Evolutionary conservation across 2,329 filamentous ascomycete species (phyloP).

Genomic region (Cordyceps tenuipes): DNA sequence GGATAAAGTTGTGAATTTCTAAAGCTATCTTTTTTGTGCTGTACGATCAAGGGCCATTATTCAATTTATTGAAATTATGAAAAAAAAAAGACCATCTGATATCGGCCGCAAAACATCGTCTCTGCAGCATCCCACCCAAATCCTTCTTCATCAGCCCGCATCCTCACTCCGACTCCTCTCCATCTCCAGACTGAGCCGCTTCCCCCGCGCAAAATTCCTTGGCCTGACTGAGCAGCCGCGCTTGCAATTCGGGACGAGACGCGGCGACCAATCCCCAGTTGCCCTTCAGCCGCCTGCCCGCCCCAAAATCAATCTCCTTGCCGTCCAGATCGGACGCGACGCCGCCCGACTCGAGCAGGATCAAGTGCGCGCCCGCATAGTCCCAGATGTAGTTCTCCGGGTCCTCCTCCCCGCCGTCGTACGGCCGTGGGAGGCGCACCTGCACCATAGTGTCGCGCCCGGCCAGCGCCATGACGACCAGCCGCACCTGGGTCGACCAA

Average conservation of each 20-base stretch:
- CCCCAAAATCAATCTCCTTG: not conserved
- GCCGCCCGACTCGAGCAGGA: not conserved
- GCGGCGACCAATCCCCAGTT: not conserved
- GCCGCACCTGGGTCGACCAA: conserved; percentile 6
- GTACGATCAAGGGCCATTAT: too few relatives aligned
- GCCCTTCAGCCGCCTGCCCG: not conserved
- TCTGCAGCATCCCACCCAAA: too few relatives aligned
- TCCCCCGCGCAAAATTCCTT: not conserved
- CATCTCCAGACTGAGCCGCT: not conserved
- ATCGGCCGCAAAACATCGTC: too few relatives aligned
- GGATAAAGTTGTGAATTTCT: too few relatives aligned
- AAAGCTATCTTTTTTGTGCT: too few relatives aligned
- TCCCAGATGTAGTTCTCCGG: conserved; percentile 3
- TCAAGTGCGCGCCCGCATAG: conserved; percentile 1
- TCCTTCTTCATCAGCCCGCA: not conserved
- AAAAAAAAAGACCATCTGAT: too few relatives aligned
- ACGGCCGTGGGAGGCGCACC: not conserved
- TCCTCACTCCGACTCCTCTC: not conserved
- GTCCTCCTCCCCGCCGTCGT: not conserved
- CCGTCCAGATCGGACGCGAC: not conserved
- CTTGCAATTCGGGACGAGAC: not conserved
- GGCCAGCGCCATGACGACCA: not conserved
- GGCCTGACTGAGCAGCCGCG: not conserved
- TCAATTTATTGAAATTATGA: too few relatives aligned
- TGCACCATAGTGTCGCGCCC: not conserved